Percentiles rank a stretch among this genome's conserved stretches.
Conservation (phyloP, 2,329 filamentous ascomycete species). For the Aspergillus versicolor region DNA sequence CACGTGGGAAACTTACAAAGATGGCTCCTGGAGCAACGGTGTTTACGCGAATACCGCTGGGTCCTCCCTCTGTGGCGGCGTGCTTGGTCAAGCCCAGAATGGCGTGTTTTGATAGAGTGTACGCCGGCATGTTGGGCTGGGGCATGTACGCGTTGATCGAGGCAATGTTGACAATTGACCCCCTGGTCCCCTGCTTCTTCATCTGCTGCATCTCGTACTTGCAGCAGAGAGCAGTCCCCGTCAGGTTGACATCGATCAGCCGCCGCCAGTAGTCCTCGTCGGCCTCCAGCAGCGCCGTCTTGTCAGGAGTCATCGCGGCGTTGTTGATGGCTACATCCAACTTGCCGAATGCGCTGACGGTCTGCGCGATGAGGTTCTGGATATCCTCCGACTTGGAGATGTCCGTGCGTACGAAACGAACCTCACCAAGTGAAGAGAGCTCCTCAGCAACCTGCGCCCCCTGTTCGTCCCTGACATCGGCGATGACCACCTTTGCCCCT, state of each 20-base stretch:
- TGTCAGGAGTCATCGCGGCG: slow-evolving; percentile 30
- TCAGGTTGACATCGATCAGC: slow-evolving; percentile 40
- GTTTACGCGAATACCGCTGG: slow-evolving; percentile 37
- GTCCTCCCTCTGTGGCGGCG: slow-evolving; percentile 34
- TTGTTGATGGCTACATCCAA: slow-evolving; percentile 48
- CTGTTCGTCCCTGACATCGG: slow-evolving; percentile 63
- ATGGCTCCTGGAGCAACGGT: slow-evolving; percentile 26
- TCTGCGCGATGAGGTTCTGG: slow-evolving; percentile 30
- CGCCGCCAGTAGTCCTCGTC: slow-evolving; percentile 39
- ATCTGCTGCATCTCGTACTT: slow-evolving; percentile 45
- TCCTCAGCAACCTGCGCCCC: slow-evolving; percentile 17
- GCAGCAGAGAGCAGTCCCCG: slow-evolving; percentile 43
- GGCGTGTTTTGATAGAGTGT: slow-evolving; percentile 45
- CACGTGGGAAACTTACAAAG: not conserved
- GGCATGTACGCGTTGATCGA: slow-evolving; percentile 39
- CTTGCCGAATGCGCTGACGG: slow-evolving; percentile 34
- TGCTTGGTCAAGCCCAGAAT: slow-evolving; percentile 46
- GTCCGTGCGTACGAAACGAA: slow-evolving; percentile 25
- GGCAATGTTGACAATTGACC: slow-evolving; percentile 44
- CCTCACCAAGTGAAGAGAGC: slow-evolving; percentile 12
- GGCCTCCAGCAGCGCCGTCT: slow-evolving; percentile 32
- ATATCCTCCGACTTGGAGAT: slow-evolving; percentile 32
- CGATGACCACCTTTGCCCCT: slow-evolving; percentile 74
- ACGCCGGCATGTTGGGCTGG: slow-evolving; percentile 40
- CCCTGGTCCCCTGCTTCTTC: slow-evolving; percentile 30